Evolutionary conservation across 2,329 filamentous ascomycete genomes (phyloP).

Genomic region (Whalleya microplaca): DNA sequence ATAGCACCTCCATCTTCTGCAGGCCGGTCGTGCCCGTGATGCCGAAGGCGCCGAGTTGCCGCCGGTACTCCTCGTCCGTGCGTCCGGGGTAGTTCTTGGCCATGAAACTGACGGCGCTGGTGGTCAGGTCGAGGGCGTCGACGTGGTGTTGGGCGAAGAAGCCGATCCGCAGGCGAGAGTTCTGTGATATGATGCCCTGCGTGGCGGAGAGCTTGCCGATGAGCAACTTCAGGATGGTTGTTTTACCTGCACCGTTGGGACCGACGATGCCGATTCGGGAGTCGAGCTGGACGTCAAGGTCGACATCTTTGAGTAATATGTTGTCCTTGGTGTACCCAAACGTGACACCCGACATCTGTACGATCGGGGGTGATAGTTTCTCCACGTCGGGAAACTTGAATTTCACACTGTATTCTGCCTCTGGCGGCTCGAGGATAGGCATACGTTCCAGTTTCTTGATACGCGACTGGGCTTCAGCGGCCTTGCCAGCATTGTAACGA

Average conservation of each 20-base stretch:
- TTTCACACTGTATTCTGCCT: conserved; percentile 92
- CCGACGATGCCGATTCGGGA: conserved; percentile 99
- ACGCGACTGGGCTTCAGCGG: conserved; percentile 94
- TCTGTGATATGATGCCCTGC: conserved; percentile 81
- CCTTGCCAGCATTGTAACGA: conserved; percentile 98
- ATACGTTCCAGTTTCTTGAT: conserved; percentile 99
- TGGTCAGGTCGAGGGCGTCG: conserved; percentile 88
- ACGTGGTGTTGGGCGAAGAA: conserved; percentile 99
- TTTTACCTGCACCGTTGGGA: conserved; percentile 98
- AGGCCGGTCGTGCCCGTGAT: conserved; percentile 94
- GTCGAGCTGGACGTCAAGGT: conserved; percentile 95
- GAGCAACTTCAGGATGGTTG: conserved; percentile 96
- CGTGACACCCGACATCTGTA: conserved; percentile 91
- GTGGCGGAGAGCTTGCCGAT: conserved; percentile 81
- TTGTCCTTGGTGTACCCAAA: conserved; percentile 88
- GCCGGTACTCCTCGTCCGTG: conserved; percentile 94
- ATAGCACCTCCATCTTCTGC: conserved; percentile 92
- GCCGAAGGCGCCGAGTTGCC: conserved; percentile 88
- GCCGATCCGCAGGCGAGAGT: conserved; percentile 86
- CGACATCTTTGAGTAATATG: conserved; percentile 80
- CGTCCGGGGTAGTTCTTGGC: conserved; percentile 86
- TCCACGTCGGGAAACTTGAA: conserved; percentile 98
- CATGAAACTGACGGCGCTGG: conserved; percentile 95
- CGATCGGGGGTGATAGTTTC: conserved; percentile 94
- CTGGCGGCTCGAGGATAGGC: conserved; percentile 87